Base-by-base conservation (phyloP, 2,329 filamentous ascomycete genomes). In the Aureobasidium melanogenum region DNA sequence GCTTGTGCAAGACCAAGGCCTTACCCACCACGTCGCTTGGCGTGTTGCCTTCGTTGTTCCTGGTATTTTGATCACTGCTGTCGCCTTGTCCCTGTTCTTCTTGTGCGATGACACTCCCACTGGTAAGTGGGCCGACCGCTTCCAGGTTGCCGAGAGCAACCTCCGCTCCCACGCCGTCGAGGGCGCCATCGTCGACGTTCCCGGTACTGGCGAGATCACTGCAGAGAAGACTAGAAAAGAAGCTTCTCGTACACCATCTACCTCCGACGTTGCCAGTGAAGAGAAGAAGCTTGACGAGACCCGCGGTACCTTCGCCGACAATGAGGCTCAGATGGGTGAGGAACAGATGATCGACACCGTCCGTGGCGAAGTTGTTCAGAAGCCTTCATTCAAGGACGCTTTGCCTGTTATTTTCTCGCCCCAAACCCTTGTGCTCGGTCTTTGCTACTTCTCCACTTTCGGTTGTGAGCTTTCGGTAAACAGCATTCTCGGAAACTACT, bases 21-120 rank as follows among this genome's bases (percentile, higher is more conserved):
- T 93, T 60, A 76, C 79, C 0, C 75, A 84, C 2, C 85, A 88
- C 67, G 81, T 85, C 39, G 88, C 91, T 2, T 96, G 92, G 91
- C 84, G 91, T 28, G 84, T 96, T 1, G 82, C 90, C 2, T 96
- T 95, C 71, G 78, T 96, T 64, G 87, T 95, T 6, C 91, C 91
- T 0, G 88, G 94, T 63, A 82, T 92, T 66, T 82, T 93, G 66
- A 87, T 93, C 71, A 79, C 87, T 14, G 69, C 74, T 26, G 84
- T 85, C 7, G 88, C 86, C 14, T 68, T 88, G n/a, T 76, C 79
- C 17, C 86, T 96, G 76, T 73, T 95, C 3, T 70, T 91, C 26
- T 76, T 89, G 15, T 92, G 89, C 69, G 84, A 88, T 1, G 91
- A 97, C 69, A 92, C 89, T 0, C 91, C 91, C 0, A 88, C 84